Percentiles rank a stretch among this genome's conserved stretches.
Conservation (phyloP, 768 basidiomycete species). For the Tricholomella constricta region DNA sequence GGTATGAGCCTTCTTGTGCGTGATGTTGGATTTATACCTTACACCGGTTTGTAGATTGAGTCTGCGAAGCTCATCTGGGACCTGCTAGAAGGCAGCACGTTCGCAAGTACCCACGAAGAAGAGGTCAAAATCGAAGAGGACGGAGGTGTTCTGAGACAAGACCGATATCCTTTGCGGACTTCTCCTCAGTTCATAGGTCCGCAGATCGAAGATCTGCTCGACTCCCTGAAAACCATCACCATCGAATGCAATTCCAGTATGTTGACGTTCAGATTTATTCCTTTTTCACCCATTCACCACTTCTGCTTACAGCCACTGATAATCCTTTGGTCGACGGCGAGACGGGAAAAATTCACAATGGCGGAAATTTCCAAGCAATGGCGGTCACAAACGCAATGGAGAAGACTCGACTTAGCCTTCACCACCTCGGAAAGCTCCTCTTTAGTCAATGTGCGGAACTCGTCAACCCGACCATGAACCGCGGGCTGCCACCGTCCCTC, state of each 20-base stretch:
- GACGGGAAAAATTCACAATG: constrained; percentile 69
- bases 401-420: constrained; percentile 74
- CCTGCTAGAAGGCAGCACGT: constrained; percentile 66
- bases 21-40: neutral
- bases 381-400: constrained; percentile 87
- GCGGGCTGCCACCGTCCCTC: constrained; percentile 78
- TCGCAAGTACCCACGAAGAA: constrained; percentile 67
- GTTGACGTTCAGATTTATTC: constrained; percentile 26
- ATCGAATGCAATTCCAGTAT: constrained; percentile 82
- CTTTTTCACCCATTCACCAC: neutral
- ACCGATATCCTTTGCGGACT: constrained; percentile 75
- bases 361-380: constrained; percentile 91
- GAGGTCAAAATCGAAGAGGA: constrained; percentile 77
- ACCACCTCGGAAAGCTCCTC: constrained; percentile 69
- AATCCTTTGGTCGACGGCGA: constrained; percentile 80
- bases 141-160: constrained; percentile 73
- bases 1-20: constrained; percentile 28
- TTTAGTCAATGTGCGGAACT: constrained; percentile 73
- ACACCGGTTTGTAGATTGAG: constrained; percentile 51
- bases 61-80: constrained; percentile 68
- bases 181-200: constrained; percentile 87
- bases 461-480: constrained; percentile 76
- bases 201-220: constrained; percentile 77
- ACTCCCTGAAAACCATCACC: constrained; percentile 62
- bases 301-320: constrained; percentile 65